Evolutionary conservation across 345 rosid genomes (phyloP).

Genomic region (Hibiscus syriacus): DNA sequence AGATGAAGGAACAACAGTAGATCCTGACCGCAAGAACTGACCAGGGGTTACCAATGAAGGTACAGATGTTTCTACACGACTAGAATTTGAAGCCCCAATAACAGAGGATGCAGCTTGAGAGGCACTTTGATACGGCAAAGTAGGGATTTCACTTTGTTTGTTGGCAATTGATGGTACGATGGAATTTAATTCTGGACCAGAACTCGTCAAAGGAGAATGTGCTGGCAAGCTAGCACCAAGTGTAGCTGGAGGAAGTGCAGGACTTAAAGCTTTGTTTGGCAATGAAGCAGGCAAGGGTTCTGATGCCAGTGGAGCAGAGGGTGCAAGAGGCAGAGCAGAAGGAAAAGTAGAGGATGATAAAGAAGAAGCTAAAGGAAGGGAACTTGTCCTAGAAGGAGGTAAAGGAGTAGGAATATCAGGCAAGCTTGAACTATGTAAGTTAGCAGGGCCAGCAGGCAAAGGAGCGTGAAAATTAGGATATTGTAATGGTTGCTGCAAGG

Average conservation of each 20-base stretch:
- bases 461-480: slow-evolving; percentile 59
- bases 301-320: slow-evolving; percentile 48
- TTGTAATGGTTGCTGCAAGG: slow-evolving; percentile 68
- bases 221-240: slow-evolving; percentile 39
- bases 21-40: slow-evolving; percentile 57
- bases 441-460: slow-evolving; percentile 42
- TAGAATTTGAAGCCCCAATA: slow-evolving; percentile 37
- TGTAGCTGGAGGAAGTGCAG: slow-evolving; percentile 39
- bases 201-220: slow-evolving; percentile 39
- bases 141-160: slow-evolving; percentile 38
- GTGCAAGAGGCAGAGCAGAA: slow-evolving; percentile 31
- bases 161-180: slow-evolving; percentile 31
- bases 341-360: slow-evolving; percentile 30
- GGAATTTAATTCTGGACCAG: slow-evolving; percentile 39
- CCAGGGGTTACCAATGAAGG: slow-evolving; percentile 68
- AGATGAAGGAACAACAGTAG: slow-evolving; percentile 30
- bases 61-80: slow-evolving; percentile 34
- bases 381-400: slow-evolving; percentile 31
- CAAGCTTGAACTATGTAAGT: slow-evolving; percentile 39
- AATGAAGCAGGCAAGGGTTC: slow-evolving; percentile 46
- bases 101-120: slow-evolving; percentile 34
- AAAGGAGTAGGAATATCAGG: slow-evolving; percentile 42
- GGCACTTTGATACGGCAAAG: slow-evolving; percentile 39
- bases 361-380: slow-evolving; percentile 34
- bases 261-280: slow-evolving; percentile 35